Percentiles rank a stretch among this genome's conserved stretches.
Evolutionary conservation across 2,329 filamentous ascomycete genomes (phyloP).

Genomic region (Ascochyta koolunga): DNA sequence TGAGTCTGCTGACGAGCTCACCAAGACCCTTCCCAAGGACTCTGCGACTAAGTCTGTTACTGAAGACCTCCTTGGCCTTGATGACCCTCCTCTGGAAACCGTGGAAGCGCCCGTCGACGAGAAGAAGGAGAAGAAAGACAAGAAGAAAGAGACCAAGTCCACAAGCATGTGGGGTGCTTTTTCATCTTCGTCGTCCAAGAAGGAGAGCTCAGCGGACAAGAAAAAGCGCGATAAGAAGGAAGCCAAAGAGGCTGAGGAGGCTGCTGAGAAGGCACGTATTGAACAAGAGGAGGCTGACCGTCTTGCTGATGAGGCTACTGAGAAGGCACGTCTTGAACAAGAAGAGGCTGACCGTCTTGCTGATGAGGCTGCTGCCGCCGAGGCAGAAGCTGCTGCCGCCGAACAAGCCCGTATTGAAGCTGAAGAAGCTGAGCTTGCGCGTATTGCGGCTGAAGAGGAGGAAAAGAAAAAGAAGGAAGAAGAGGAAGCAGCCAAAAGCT

Average conservation of each 20-base stretch:
- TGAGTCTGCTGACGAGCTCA: constrained; percentile 36
- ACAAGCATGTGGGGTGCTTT: constrained; percentile 30
- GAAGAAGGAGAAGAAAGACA: constrained; percentile 39
- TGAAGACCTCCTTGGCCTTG: constrained; percentile 43
- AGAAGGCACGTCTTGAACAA: constrained; percentile 43
- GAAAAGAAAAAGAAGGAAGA: constrained; percentile 32
- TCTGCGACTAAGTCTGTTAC: constrained; percentile 42
- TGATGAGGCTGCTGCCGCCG: constrained; percentile 45
- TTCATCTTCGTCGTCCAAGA: constrained; percentile 35
- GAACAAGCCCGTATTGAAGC: constrained; percentile 19
- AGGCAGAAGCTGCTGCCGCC: constrained; percentile 33
- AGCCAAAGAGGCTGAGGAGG: constrained; percentile 37
- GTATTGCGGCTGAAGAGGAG: constrained; percentile 38
- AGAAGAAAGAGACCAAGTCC: constrained; percentile 34
- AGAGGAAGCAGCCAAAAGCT: constrained; percentile 33
- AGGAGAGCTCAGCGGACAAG: constrained; percentile 40
- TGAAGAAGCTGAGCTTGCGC: constrained; percentile 22
- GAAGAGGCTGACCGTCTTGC: constrained; percentile 44
- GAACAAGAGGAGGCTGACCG: constrained; percentile 48
- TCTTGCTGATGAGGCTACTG: constrained; percentile 46
- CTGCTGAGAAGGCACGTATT: constrained; percentile 34
- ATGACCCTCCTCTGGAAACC: constrained; percentile 32
- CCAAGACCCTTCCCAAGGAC: constrained; percentile 36
- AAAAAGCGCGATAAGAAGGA: constrained; percentile 45
- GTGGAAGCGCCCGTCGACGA: constrained; percentile 23